Base-by-base conservation (phyloP, 2,329 filamentous ascomycete genomes). In the Delphinella strobiligena region DNA sequence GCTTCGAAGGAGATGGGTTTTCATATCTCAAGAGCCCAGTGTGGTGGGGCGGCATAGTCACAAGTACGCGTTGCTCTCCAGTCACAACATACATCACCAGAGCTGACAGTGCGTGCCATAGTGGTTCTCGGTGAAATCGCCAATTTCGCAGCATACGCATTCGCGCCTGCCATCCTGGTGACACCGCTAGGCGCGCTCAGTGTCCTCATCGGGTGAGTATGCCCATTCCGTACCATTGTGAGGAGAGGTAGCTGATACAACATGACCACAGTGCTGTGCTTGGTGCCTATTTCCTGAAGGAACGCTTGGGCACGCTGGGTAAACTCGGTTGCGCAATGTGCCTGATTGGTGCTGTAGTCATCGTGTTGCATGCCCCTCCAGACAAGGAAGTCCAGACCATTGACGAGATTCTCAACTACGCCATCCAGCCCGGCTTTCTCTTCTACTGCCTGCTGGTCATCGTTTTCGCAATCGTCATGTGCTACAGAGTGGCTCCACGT, bases 101-200 rank as follows among this genome's bases (percentile, higher is more conserved):
- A 22, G 34, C 41, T 43, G n/a, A 43, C 37, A 29, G 19, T 32
- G 36, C 16, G n/a, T n/a, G 4, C 43, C 39, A 40, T 53, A 93
- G 86, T 98, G 75, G 82, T 87, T 45, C 65, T 93, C 33, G 91
- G 91, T 56, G 91, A 98, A 65, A 69, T 95, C 43, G 93, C 87
- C 65, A 98, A 98, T 63, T 98, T 98, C 59, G 88, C 88, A 37
- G 91, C 91, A 46, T 98, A 98, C 60, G 91, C 91, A 5, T 98
- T 96, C 63, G 91, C 91, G 49, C 91, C 91, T 31, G 93, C 91
- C n/a, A 98, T 98, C 62, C 73, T 98, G 38, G 91, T 98, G 31
- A 98, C 91, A 4, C 91, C 91, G 18, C 69, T 98, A 17, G 91
- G 91, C 45, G 91, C 91, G 41, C 72, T 98, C 46, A 91, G 85